Conservation (phyloP, 208 protist species). For the Porcisia deanei region DNA sequence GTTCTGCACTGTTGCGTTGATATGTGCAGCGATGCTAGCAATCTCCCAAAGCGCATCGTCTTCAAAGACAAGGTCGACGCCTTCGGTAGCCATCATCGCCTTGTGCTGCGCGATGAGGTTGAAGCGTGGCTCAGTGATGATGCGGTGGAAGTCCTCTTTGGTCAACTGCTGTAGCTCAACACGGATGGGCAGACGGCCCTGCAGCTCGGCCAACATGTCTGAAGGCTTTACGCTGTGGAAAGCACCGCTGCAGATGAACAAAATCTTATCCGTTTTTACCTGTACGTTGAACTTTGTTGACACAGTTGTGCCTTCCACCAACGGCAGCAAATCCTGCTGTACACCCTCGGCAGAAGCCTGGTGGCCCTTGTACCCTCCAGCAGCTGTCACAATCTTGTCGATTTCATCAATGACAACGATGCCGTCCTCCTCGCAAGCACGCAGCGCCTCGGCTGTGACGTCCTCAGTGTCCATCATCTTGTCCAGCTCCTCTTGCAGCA, state of each 20-base stretch:
- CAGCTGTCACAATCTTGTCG: conserved; percentile 97
- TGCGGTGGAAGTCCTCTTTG: conserved; percentile 96
- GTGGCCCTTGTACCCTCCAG: conserved; percentile 87
- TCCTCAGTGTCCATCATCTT: conserved; percentile 94
- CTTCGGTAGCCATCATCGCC: conserved; percentile 96
- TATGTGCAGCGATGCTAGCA: conserved; percentile 93
- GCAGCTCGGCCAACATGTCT: conserved; percentile 96
- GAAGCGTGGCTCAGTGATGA: conserved; percentile 98
- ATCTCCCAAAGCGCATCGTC: conserved; percentile 96
- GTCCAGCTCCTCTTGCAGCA: conserved; percentile 94
- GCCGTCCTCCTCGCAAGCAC: conserved; percentile 96
- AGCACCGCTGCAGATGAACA: conserved; percentile 98
- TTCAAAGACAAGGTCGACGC: conserved; percentile 94
- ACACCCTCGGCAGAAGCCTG: conserved; percentile 97
- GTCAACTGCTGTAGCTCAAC: conserved; percentile 97
- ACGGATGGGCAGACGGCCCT: conserved; percentile 97
- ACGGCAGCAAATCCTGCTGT: conserved; percentile 97
- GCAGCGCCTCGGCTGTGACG: conserved; percentile 93
- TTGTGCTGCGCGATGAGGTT: conserved; percentile 96
- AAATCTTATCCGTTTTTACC: conserved; percentile 98
- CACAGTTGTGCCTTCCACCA: conserved; percentile 97
- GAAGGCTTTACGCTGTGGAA: conserved; percentile 96
- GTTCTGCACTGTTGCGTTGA: conserved; percentile 97
- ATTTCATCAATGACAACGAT: conserved; percentile 99
- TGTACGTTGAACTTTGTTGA: conserved; percentile 97